phyloP scores from a whole-genome alignment of 129 eudicot genomes.

The Apium graveolens region DNA sequence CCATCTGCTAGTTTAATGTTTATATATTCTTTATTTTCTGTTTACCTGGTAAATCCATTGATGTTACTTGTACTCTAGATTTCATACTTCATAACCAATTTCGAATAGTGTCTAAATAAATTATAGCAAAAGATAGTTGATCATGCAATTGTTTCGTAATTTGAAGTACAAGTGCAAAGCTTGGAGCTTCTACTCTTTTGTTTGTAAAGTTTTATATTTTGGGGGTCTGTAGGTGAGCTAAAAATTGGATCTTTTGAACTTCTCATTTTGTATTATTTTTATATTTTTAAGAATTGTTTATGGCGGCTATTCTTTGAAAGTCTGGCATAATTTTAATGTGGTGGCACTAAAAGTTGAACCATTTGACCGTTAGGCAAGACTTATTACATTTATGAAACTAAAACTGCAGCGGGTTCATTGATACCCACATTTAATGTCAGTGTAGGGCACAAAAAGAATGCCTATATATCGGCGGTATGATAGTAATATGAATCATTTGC shows the following conservation, averaged over 20 bases:
- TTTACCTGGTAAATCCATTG: background rate
- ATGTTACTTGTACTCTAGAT: background rate
- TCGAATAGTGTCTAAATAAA: background rate
- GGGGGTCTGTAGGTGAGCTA: no score
- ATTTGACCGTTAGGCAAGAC: background rate
- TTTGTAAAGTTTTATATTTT: no score
- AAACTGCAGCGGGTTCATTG: background rate
- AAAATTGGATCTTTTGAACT: no score
- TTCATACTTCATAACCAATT: background rate
- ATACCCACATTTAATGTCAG: background rate
- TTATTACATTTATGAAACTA: no score
- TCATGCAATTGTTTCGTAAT: background rate
- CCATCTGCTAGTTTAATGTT: no score
- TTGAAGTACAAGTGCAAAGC: no score
- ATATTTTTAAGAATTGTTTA: background rate
- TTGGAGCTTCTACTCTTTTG: no score
- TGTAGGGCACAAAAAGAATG: background rate
- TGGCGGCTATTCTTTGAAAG: background rate
- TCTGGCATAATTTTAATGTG: no score
- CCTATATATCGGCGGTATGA: background rate
- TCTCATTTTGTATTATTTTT: background rate
- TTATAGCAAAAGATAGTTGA: background rate
- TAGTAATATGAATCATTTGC: no score
- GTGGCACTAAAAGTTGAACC: background rate
- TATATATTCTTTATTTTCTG: background rate